Conservation (phyloP, 352 stramenopile genomes). For the Phytophthora quininea region DNA sequence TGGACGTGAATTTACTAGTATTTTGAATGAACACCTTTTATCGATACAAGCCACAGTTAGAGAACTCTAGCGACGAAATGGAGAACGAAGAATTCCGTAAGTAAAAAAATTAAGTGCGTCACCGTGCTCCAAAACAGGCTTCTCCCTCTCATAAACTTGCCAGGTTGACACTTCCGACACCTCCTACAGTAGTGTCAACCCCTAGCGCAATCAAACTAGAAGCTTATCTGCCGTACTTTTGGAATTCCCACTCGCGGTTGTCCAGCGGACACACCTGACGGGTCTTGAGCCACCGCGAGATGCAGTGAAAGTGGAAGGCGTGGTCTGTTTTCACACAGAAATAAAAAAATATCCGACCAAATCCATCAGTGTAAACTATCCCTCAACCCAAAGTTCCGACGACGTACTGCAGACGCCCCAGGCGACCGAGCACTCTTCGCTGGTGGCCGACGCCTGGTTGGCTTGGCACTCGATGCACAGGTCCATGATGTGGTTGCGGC, state of each 20-base stretch:
- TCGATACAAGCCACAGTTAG: neutral
- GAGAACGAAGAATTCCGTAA: conserved; percentile 10
- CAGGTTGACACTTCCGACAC: neutral
- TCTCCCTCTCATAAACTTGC: conserved; percentile 10
- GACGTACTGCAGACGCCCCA: conserved; percentile 89
- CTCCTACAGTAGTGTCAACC: neutral
- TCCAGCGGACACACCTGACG: conserved; percentile 98
- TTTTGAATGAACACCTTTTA: conserved; percentile 9
- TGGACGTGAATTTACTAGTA: conserved; percentile 54
- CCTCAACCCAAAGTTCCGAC: neutral
- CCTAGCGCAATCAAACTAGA: neutral
- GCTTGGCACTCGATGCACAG: conserved; percentile 99
- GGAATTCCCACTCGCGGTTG: conserved; percentile 99
- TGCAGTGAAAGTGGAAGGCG: conserved; percentile 99
- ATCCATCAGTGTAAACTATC: neutral
- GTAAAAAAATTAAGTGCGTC: conserved; percentile 29
- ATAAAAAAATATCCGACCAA: neutral
- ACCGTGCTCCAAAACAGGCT: conserved; percentile 23
- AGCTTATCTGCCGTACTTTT: conserved; percentile 94
- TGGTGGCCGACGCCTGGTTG: conserved; percentile 89
- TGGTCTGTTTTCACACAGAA: conserved; percentile 84
- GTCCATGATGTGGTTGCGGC: conserved; percentile 99
- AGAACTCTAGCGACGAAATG: conserved; percentile 1
- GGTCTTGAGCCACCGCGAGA: conserved; percentile 99
- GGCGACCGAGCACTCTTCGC: conserved; percentile 87